Percentiles rank a stretch among this genome's conserved stretches.
phyloP scores from a whole-genome alignment of 2,329 filamentous ascomycete species.

The Tolypocladium pustulatum region DNA sequence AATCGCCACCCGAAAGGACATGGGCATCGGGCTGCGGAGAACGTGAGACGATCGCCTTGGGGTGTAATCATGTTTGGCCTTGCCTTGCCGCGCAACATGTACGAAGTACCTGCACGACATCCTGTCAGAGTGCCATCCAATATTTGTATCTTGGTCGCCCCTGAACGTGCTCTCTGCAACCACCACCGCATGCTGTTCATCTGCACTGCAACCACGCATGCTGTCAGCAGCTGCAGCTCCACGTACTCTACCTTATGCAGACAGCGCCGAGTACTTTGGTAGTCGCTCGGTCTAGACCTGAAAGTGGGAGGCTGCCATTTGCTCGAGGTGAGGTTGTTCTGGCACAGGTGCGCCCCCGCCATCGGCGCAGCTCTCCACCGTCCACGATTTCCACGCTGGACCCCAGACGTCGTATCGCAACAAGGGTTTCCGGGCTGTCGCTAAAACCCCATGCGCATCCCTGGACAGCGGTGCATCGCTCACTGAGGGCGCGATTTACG shows the following conservation, averaged over 20 bases:
- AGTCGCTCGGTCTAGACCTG: neutral
- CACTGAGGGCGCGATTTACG: neutral
- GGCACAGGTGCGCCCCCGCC: neutral
- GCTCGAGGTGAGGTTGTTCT: neutral
- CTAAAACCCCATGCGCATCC: neutral
- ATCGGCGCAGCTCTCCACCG: neutral
- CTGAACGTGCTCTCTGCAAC: neutral
- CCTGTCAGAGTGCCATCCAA: neutral
- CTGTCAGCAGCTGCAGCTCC: neutral
- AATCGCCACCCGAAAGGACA: neutral
- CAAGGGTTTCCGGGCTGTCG: neutral
- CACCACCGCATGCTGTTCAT: neutral
- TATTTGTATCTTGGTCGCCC: neutral
- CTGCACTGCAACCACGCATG: neutral
- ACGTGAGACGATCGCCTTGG: neutral
- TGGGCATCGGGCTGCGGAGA: neutral
- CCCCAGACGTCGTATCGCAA: neutral
- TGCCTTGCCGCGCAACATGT: neutral
- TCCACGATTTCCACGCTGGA: neutral
- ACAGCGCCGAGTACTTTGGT: neutral
- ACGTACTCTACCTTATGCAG: neutral
- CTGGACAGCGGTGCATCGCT: neutral
- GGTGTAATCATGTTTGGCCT: neutral
- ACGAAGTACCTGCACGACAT: neutral
- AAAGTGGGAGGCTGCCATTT: neutral